Conservation (phyloP, 345 rosid genomes). For the Hibiscus mutabilis region DNA sequence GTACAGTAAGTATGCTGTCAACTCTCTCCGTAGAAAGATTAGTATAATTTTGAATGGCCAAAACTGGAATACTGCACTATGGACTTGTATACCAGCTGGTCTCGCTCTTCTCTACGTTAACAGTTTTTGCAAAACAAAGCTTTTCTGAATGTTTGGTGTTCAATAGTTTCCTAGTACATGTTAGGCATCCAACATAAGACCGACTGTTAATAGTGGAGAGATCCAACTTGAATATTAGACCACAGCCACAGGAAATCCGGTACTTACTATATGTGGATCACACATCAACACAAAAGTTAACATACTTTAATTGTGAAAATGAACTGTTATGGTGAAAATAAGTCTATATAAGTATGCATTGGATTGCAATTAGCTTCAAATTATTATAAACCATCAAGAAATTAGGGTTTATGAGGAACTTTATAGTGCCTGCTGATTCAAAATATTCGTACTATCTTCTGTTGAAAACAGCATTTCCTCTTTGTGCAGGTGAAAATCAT, state of each 20-base stretch:
- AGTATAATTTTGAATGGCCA: not conserved
- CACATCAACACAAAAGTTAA: not conserved
- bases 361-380: not conserved
- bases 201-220: not conserved
- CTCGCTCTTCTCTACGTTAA: not conserved
- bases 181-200: not conserved
- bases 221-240: not conserved
- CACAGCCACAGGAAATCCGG: not conserved
- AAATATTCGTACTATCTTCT: not conserved
- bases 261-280: not conserved
- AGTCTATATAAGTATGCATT: not conserved
- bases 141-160: constrained; percentile 6
- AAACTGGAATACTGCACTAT: not conserved
- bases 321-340: not conserved
- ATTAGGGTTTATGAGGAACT: not conserved
- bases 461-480: not conserved
- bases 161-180: not conserved
- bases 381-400: not conserved
- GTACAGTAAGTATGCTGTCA: constrained; percentile 57
- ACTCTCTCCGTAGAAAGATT: constrained; percentile 6
- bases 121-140: not conserved
- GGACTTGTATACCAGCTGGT: not conserved
- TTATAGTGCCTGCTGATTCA: not conserved
- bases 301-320: not conserved
- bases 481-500: constrained; percentile 47